These are phyloP conservation scores for Salvia hispanica DNA, from an alignment of 257 asterid species.

Conservation along the genomic window DNA sequence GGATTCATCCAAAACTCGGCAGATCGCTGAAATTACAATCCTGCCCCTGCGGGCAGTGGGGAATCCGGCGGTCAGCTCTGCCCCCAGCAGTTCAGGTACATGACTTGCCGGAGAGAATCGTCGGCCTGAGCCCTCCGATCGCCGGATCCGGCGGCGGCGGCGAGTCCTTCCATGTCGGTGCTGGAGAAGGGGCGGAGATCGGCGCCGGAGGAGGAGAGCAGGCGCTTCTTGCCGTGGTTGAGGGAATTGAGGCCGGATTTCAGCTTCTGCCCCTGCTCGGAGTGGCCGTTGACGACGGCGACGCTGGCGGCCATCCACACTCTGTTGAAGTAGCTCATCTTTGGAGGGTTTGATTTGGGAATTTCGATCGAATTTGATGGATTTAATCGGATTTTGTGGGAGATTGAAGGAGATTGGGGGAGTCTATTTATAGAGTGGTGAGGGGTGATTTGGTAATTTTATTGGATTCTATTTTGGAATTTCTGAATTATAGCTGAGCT, in stretches of 20 bases:
- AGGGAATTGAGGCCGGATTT: slow-evolving; percentile 57
- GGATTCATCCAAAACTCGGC: slow-evolving; percentile 1
- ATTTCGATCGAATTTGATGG: too few relatives aligned
- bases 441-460: too few relatives aligned
- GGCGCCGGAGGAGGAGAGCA: slow-evolving; percentile 32
- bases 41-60: slow-evolving; percentile 18
- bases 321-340: slow-evolving; percentile 52
- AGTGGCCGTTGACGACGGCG: slow-evolving; percentile 65
- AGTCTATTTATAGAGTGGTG: too few relatives aligned
- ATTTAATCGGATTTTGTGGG: too few relatives aligned
- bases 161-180: slow-evolving; percentile 43
- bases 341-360: not conserved
- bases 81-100: slow-evolving; percentile 79
- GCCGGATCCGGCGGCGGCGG: slow-evolving; percentile 20
- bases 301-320: slow-evolving; percentile 79
- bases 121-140: slow-evolving; percentile 53
- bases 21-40: slow-evolving; percentile 14
- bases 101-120: slow-evolving; percentile 75
- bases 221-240: slow-evolving; percentile 49
- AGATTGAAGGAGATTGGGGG: too few relatives aligned
- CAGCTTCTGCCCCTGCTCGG: slow-evolving; percentile 65
- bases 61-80: slow-evolving; percentile 29
- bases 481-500: too few relatives aligned
- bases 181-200: slow-evolving; percentile 58
- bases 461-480: too few relatives aligned